Percentiles rank a stretch among this genome's conserved stretches.
Conservation (phyloP, 106 monocot genomes). For the Allium cepa region DNA sequence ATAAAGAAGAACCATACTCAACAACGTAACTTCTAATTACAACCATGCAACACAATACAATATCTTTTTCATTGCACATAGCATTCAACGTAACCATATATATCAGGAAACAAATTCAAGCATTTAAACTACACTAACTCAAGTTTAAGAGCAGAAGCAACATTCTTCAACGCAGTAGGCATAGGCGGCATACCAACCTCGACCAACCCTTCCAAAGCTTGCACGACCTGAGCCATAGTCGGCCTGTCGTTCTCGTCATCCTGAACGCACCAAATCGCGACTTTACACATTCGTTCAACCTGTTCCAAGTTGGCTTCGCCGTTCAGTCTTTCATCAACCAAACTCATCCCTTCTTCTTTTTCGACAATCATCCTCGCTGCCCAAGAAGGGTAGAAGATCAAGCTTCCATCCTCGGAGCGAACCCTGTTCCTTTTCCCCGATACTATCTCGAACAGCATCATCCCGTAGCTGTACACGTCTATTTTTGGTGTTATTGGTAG, state of each 20-base stretch:
- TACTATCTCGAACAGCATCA: slow-evolving; percentile 55
- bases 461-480: slow-evolving; percentile 57
- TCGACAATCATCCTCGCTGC: slow-evolving; percentile 25
- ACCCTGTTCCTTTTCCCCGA: slow-evolving; percentile 37
- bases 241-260: slow-evolving; percentile 20
- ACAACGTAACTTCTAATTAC: too few species aligned
- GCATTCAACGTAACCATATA: too few species aligned
- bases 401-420: slow-evolving; percentile 2
- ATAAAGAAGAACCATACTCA: too few species aligned
- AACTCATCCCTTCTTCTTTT: slow-evolving; percentile 2
- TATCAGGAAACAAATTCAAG: too few species aligned
- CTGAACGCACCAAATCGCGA: slow-evolving; percentile 29
- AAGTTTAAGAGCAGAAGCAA: background rate
- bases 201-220: slow-evolving; percentile 13
- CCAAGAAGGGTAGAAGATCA: slow-evolving; percentile 26
- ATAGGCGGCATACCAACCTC: slow-evolving; percentile 9
- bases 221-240: slow-evolving; percentile 23
- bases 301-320: slow-evolving; percentile 2
- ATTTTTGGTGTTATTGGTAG: slow-evolving; percentile 36
- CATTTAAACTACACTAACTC: too few species aligned
- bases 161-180: slow-evolving; percentile 1
- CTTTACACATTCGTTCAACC: background rate
- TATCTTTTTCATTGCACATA: too few species aligned
- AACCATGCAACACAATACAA: too few species aligned
- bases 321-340: slow-evolving; percentile 17